Evolutionary conservation across 495 filamentous ascomycete genomes (phyloP).

Genomic region (Xylaria sp.): DNA sequence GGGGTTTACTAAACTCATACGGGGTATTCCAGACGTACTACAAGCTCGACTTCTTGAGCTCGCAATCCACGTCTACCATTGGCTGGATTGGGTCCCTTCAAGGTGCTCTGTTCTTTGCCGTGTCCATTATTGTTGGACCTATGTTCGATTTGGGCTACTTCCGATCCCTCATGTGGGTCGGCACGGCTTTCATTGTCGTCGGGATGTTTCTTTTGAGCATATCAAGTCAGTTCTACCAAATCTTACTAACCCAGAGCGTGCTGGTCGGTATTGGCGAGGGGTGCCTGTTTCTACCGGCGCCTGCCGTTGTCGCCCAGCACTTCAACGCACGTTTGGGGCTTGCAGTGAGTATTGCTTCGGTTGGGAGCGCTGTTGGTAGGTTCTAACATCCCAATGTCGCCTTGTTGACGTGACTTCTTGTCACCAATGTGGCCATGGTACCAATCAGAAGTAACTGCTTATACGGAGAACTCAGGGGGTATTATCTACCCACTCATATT

Average conservation of each 20-base stretch:
- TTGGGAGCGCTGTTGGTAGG: conserved; percentile 65
- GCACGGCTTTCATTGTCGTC: conserved; percentile 26
- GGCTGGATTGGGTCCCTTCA: conserved; percentile 63
- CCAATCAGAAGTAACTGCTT: not conserved
- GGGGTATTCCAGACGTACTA: conserved; percentile 78
- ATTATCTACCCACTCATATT: conserved; percentile 46
- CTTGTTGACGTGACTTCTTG: not conserved
- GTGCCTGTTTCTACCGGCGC: conserved; percentile 66
- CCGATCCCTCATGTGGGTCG: conserved; percentile 23
- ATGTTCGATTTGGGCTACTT: conserved; percentile 64
- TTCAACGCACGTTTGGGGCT: conserved; percentile 66
- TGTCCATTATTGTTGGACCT: conserved; percentile 59
- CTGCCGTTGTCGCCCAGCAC: conserved; percentile 70
- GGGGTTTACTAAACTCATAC: conserved; percentile 74
- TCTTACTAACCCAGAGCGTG: conserved; percentile 65
- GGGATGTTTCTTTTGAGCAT: conserved; percentile 32
- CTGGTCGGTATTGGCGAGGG: conserved; percentile 63
- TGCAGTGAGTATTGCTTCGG: conserved; percentile 70
- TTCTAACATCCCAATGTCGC: not conserved
- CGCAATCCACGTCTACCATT: conserved; percentile 51
- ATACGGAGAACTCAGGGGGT: conserved; percentile 19
- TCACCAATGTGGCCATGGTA: not conserved
- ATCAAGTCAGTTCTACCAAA: conserved; percentile 46
- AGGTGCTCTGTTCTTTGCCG: conserved; percentile 57
- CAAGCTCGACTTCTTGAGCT: conserved; percentile 46